Conservation (phyloP, 2,329 filamentous ascomycete genomes). For the Trichoderma sp. region DNA sequence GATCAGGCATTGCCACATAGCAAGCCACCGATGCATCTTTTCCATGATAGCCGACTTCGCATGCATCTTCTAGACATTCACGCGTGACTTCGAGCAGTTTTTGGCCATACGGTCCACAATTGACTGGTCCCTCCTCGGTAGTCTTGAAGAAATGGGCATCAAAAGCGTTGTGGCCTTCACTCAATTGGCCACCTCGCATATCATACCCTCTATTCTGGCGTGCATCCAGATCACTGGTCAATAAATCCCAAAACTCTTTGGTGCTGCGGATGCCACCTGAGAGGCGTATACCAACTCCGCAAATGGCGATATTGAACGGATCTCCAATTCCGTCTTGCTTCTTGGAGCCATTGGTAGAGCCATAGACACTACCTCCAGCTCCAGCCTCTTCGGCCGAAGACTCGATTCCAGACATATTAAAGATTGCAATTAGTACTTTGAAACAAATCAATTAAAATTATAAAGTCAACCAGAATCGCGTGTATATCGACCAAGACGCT, state of each 20-base stretch:
- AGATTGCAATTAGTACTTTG: background rate
- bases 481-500: background rate
- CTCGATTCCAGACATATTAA: slow-evolving; percentile 1
- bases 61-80: slow-evolving; percentile 4
- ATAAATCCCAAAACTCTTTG: slow-evolving; percentile 3
- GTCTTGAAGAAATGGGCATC: background rate
- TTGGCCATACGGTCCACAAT: background rate
- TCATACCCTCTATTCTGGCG: background rate
- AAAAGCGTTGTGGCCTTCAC: background rate
- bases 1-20: background rate
- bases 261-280: slow-evolving; percentile 1
- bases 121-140: background rate
- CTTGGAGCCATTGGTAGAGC: background rate
- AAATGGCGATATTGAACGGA: slow-evolving; percentile 24
- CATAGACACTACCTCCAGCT: background rate
- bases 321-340: background rate
- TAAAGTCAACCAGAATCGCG: background rate
- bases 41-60: background rate
- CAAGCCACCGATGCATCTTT: background rate
- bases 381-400: background rate
- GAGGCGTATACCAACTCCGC: slow-evolving; percentile 13
- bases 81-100: slow-evolving; percentile 6
- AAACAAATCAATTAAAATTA: background rate
- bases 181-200: background rate
- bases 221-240: background rate